phyloP scores from a whole-genome alignment of 2,329 filamentous ascomycete species.

The Chaetomium sp. region DNA sequence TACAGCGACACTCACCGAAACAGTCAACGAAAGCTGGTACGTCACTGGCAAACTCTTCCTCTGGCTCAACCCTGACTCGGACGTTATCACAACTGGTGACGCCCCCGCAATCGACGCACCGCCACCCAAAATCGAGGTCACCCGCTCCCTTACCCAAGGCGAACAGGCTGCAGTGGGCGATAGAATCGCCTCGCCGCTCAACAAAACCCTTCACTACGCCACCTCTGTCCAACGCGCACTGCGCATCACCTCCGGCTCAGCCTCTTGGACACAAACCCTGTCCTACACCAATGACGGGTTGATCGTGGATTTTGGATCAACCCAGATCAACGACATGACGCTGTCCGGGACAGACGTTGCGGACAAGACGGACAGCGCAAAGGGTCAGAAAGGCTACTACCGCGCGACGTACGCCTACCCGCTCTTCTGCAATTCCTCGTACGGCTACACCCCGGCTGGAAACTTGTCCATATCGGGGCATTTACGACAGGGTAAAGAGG shows the following conservation, averaged over 20 bases:
- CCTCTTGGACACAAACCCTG: conserved; percentile 54
- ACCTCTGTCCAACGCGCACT: conserved; percentile 51
- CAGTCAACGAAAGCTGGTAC: conserved; percentile 63
- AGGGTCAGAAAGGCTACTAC: conserved; percentile 24
- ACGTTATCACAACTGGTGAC: conserved; percentile 46
- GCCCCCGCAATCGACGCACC: conserved; percentile 27
- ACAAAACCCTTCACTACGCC: conserved; percentile 53
- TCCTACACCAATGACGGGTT: conserved; percentile 47
- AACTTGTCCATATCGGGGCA: conserved; percentile 41
- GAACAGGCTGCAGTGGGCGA: no score
- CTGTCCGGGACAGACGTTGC: conserved; percentile 26
- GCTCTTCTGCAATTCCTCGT: conserved; percentile 49
- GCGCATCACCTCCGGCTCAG: conserved; percentile 42
- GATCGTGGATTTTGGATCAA: conserved; percentile 30
- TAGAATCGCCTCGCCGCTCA: conserved; percentile 36
- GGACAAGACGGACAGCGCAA: neutral
- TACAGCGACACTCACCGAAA: conserved; percentile 42
- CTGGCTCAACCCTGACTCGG: conserved; percentile 54
- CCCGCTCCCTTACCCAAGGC: conserved; percentile 35
- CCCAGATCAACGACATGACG: conserved; percentile 38
- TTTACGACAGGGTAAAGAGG: conserved; percentile 36
- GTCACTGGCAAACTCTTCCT: conserved; percentile 74
- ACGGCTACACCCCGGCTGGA: conserved; percentile 35
- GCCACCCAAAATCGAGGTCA: conserved; percentile 43
- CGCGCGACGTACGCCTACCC: conserved; percentile 50